Evolutionary conservation across 1,139 yeast genomes (phyloP), one percentile per base, ranked within the genome.

Genomic region (Yarrowia galli): DNA sequence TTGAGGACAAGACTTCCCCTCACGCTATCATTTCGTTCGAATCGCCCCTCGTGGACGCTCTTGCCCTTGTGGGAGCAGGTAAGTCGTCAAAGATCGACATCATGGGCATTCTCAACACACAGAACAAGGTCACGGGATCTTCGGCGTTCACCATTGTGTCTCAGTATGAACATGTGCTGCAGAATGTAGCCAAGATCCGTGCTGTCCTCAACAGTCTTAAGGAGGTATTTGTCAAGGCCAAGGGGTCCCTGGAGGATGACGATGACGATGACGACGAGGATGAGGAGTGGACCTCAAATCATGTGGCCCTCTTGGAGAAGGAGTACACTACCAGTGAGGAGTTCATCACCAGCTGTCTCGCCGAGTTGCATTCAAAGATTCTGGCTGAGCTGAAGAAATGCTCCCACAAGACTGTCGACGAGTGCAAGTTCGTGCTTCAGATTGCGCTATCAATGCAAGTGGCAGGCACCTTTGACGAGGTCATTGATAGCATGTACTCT

Each of bases 211-310:
- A 9, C 40, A 58, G 46, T 9, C 51, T 58, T 5, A 58, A 58
- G 32, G 51, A 43, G 40, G 64, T 58, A 32, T 58, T 58, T 43
- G 35, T n/a, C 22, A 42, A 32, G 51, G 16, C 42, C 40, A 40
- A 42, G 40, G 51, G 35, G 5, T 43, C 51, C 8, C 25, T 40
- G 25, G 63, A 56, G 5, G 63, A 56, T 18, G 46, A 56, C 28
- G 64, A 58, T n/a, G 49, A 58, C 10, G 51, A 43, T 12, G 64
- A 58, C 8, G 64, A 58, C 28, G 51, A 58, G 22, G 64, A 58
- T 9, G 49, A 42, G 1, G 64, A 58, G 42, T 58, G 64, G 64
- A 58, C 49, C 28, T 18, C 49, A 28, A 3, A 20, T 22, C 64
- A 43, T 20, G 51, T 58, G 18, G 18, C 64, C 15, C 25, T 43